Evolutionary conservation across 1,284 basidiomycete genomes (phyloP), one percentile per base, ranked within the genome.

Genomic region (Cryptococcus sp.): DNA sequence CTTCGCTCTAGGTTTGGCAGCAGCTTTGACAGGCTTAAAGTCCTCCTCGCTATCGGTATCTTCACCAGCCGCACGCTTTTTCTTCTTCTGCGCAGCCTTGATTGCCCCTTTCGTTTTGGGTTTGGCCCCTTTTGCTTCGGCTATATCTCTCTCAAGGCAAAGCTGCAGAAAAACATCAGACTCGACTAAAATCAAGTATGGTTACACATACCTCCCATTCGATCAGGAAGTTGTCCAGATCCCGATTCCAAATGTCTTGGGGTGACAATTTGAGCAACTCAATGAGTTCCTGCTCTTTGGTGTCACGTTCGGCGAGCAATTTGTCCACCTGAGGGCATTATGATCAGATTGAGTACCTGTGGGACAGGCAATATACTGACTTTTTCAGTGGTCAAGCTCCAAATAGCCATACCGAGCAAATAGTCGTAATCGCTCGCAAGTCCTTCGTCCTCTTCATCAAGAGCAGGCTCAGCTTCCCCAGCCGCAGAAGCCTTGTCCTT

Each of bases 361-460:
- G 15, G 10, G 19, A 17, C 4, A 11, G 26, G 16, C 5, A 25
- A 40, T 16, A 2, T 46, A 70, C 82, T 20, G 57, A 89, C 93
- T 86, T 89, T 95, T 80, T 99, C 95, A 66, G 85, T 87, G 1
- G 96, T 99, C 80, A 99, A 81, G 79, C 88, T 97, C 82, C 87
- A 94, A 74, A 99, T 94, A 5, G 91, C 81, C 95, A 99, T 99
- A 26, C 89, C 87, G 59, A 99, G 81, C 59, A 99, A 79, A 79
- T 99, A 99, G 76, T 99, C 95, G 72, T 83, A 99, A 78, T 98
- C 96, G 43, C 84, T 84, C 19, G 82, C 76, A 5, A 78, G 73
- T 19, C 81, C 82, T 20, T 76, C 77, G n/a, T 80, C 77, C 3
- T 81, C 82, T 7, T 85, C 86, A 37, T 89, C 85, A 4, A 84